Evolutionary conservation across 2,329 filamentous ascomycete genomes (phyloP).

Genomic region (Aureobasidium sp.): DNA sequence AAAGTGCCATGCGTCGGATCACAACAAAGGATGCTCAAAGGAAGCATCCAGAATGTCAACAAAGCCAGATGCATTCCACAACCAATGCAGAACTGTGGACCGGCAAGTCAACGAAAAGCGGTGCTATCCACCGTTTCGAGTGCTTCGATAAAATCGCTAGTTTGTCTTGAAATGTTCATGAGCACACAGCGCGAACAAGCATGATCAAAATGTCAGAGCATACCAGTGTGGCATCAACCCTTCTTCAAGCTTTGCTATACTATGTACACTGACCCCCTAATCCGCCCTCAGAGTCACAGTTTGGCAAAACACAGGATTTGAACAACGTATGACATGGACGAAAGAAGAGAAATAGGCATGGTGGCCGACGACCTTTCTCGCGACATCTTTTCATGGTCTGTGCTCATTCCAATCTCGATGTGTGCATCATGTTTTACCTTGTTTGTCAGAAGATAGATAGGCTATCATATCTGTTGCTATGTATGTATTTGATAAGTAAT

Average conservation of each 20-base stretch:
- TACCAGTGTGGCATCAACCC: no score
- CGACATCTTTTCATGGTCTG: neutral
- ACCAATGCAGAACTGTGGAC: neutral
- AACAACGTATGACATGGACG: neutral
- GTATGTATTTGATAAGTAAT: neutral
- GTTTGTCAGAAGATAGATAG: no score
- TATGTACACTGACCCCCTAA: neutral
- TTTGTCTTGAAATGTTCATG: no score
- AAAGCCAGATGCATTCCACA: constrained; percentile 3
- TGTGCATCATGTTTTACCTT: neutral
- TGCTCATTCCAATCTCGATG: neutral
- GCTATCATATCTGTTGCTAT: neutral
- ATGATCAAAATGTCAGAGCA: neutral
- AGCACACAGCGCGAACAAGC: neutral
- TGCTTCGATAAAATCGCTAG: neutral
- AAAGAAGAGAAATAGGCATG: no score
- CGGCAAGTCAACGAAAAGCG: neutral
- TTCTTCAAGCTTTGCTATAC: no score
- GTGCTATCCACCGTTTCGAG: neutral
- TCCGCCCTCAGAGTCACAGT: neutral
- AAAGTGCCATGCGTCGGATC: neutral
- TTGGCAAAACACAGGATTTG: no score
- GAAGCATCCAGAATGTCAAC: neutral
- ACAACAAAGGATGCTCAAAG: neutral
- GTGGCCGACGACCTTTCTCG: neutral